Evolutionary conservation across 257 asterid species (phyloP).

Genomic region (Solanum sitiens): DNA sequence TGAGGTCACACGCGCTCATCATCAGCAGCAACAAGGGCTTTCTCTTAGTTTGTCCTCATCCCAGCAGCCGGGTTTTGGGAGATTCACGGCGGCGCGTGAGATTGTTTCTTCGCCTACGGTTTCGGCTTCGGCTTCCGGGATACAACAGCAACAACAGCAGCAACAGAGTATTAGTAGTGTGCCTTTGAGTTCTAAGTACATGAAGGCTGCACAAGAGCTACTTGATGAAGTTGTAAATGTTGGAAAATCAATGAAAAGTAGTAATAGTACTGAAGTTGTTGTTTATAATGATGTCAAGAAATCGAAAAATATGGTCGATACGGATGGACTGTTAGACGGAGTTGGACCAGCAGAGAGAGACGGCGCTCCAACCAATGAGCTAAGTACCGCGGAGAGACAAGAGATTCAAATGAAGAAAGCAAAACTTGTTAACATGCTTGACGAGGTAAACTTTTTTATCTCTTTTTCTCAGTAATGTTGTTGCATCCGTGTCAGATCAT

Average conservation of each 20-base stretch:
- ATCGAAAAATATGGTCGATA: conserved; percentile 15
- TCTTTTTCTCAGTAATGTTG: neutral
- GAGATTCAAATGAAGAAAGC: conserved; percentile 98
- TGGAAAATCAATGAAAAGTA: conserved; percentile 44
- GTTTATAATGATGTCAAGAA: neutral
- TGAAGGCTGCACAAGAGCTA: conserved; percentile 85
- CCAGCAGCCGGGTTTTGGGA: conserved; percentile 40
- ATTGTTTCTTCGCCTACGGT: conserved; percentile 24
- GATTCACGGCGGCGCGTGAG: conserved; percentile 33
- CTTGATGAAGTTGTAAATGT: conserved; percentile 95
- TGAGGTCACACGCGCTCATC: conserved; percentile 56
- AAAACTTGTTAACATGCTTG: conserved; percentile 93
- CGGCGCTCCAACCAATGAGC: conserved; percentile 40
- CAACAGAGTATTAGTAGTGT: conserved; percentile 11
- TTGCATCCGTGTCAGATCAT: neutral
- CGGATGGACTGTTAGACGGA: conserved; percentile 6
- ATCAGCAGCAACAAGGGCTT: conserved; percentile 37
- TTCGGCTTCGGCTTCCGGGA: conserved; percentile 53
- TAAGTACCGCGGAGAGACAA: conserved; percentile 69
- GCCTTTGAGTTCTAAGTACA: conserved; percentile 54
- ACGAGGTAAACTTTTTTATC: conserved; percentile 43
- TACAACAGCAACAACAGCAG: conserved; percentile 21
- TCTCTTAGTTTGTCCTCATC: conserved; percentile 73
- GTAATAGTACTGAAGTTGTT: conserved; percentile 14
- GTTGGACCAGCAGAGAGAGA: conserved; percentile 8